Evolutionary conservation across 2,329 filamentous ascomycete genomes (phyloP).

Genomic region (Arthrobotrys entomopaga): DNA sequence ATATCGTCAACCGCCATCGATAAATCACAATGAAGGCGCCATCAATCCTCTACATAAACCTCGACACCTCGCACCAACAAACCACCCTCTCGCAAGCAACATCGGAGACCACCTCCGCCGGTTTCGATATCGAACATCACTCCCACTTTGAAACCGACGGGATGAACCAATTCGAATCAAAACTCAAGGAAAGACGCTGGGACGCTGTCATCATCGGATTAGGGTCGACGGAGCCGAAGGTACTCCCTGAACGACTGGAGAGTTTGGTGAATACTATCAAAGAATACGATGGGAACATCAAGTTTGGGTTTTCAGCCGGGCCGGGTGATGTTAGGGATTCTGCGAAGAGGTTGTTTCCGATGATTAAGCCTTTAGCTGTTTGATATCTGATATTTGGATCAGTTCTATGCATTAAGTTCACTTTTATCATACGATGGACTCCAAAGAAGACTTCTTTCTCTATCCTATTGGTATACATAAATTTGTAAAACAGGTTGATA

Average conservation of each 20-base stretch:
- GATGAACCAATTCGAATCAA: conserved; percentile 9
- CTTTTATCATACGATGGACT: too few relatives aligned
- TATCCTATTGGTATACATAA: too few relatives aligned
- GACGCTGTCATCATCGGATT: conserved; percentile 31
- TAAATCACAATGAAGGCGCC: conserved; percentile 25
- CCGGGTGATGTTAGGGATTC: conserved; percentile 9
- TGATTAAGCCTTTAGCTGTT: conserved; percentile 5
- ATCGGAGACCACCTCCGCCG: not conserved
- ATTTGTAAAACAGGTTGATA: not conserved
- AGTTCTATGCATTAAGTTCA: too few relatives aligned
- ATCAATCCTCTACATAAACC: conserved; percentile 27
- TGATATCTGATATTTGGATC: not conserved
- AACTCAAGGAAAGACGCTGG: conserved; percentile 24
- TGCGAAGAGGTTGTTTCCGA: conserved; percentile 22
- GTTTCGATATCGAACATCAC: conserved; percentile 18
- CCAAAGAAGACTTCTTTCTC: too few relatives aligned
- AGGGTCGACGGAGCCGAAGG: conserved; percentile 2
- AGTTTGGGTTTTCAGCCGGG: conserved; percentile 16
- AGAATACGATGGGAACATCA: conserved; percentile 27
- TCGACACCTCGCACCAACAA: not conserved
- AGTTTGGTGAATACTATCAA: conserved; percentile 4
- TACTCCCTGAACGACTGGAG: conserved; percentile 9
- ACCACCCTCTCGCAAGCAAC: conserved; percentile 5
- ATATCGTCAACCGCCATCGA: not conserved
- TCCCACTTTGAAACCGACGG: conserved; percentile 14